Percentiles rank a stretch among this genome's conserved stretches.
These are phyloP conservation scores for Apiospora aurea DNA, from an alignment of 2,329 filamentous ascomycete species.

Conservation along the genomic window DNA sequence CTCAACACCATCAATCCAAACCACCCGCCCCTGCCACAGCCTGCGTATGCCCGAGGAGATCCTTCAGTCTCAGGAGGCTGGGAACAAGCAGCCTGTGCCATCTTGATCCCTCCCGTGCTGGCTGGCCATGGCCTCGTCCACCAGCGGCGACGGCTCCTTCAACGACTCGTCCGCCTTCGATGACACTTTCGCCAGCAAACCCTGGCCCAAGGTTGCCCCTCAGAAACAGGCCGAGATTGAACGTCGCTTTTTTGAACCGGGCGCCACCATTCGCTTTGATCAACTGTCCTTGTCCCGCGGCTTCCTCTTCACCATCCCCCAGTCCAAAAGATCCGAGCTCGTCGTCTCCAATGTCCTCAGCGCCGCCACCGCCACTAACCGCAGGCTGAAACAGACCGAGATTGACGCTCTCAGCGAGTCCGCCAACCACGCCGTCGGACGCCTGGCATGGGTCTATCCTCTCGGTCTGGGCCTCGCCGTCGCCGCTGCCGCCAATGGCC, in stretches of 20 bases:
- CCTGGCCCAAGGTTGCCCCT: slow-evolving; percentile 36
- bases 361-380: slow-evolving; percentile 25
- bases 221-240: slow-evolving; percentile 33
- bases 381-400: slow-evolving; percentile 39
- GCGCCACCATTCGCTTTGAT: slow-evolving; percentile 40
- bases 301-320: slow-evolving; percentile 1
- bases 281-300: slow-evolving; percentile 26
- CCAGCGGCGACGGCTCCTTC: not conserved
- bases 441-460: slow-evolving; percentile 40
- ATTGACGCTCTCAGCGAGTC: slow-evolving; percentile 38
- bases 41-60: not conserved
- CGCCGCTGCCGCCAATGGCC: slow-evolving; percentile 38
- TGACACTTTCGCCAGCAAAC: slow-evolving; percentile 1
- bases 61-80: not conserved
- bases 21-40: not conserved
- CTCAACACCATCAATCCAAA: not conserved
- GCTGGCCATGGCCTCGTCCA: slow-evolving; percentile 20
- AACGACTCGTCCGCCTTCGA: not conserved
- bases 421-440: slow-evolving; percentile 37
- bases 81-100: not conserved
- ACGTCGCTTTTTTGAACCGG: slow-evolving; percentile 35
- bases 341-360: not conserved
- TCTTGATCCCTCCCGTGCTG: not conserved
- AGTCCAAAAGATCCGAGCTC: not conserved
- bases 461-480: slow-evolving; percentile 35